These are phyloP conservation scores for Calvatia gigantea DNA, from an alignment of 768 basidiomycete genomes.

Conservation along the genomic window DNA sequence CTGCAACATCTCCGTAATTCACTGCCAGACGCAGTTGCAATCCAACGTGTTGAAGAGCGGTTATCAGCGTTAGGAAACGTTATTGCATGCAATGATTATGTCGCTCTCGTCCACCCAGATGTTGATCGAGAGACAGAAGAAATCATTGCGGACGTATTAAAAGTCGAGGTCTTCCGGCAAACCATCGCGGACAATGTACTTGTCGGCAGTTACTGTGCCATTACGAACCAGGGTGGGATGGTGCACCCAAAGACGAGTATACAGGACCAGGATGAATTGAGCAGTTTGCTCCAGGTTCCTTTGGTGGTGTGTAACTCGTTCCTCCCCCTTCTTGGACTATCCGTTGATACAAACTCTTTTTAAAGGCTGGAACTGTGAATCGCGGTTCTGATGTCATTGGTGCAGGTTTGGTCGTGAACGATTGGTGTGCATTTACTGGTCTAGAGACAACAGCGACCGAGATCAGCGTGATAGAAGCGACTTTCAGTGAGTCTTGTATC, in stretches of 20 bases:
- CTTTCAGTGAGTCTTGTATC: conserved; percentile 74
- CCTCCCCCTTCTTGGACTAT: neutral
- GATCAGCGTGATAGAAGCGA: conserved; percentile 95
- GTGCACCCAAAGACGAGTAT: conserved; percentile 97
- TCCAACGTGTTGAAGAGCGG: conserved; percentile 96
- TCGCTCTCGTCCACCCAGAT: conserved; percentile 98
- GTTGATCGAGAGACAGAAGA: conserved; percentile 98
- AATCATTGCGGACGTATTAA: conserved; percentile 98
- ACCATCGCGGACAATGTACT: conserved; percentile 96
- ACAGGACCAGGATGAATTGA: conserved; percentile 97
- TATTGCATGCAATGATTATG: conserved; percentile 98
- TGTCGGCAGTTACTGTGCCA: conserved; percentile 92
- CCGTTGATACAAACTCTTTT: conserved; percentile 3
- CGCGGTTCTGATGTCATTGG: conserved; percentile 98
- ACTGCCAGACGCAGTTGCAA: conserved; percentile 86
- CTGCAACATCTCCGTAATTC: conserved; percentile 96
- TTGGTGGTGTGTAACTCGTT: conserved; percentile 67
- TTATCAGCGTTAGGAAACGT: conserved; percentile 97
- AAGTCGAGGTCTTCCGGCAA: conserved; percentile 98
- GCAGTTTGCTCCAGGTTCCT: conserved; percentile 89
- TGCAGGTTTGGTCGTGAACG: conserved; percentile 96
- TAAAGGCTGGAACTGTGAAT: conserved; percentile 94
- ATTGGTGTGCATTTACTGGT: conserved; percentile 99
- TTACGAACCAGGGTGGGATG: conserved; percentile 95
- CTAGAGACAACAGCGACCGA: conserved; percentile 99